Evolutionary conservation across 2,329 filamentous ascomycete genomes (phyloP).

Genomic region (Xylaria sp.): DNA sequence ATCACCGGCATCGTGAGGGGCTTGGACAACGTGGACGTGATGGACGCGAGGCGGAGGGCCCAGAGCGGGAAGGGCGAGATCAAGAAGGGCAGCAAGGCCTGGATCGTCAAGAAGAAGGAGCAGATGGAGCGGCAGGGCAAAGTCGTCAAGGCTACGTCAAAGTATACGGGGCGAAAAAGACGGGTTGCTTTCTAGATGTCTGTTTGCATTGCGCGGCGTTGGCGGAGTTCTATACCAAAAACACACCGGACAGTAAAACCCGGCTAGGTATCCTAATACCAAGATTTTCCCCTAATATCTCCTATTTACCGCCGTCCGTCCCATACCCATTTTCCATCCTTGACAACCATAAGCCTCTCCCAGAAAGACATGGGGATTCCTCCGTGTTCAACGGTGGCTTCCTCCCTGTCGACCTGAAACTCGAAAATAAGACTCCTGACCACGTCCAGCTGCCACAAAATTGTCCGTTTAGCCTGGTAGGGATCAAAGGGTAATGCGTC

Average conservation of each 20-base stretch:
- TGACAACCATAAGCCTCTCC: too few relatives aligned
- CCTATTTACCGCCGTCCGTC: too few relatives aligned
- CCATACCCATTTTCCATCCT: too few relatives aligned
- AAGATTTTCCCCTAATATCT: not conserved
- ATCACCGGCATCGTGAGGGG: conserved; percentile 89
- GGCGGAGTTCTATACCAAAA: conserved; percentile 15
- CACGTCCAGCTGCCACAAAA: too few relatives aligned
- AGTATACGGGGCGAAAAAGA: conserved; percentile 91
- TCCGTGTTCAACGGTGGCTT: too few relatives aligned
- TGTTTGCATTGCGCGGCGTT: conserved; percentile 35
- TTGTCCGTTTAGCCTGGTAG: too few relatives aligned
- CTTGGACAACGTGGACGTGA: conserved; percentile 84
- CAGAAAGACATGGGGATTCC: too few relatives aligned
- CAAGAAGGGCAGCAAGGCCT: conserved; percentile 82
- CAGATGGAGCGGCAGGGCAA: conserved; percentile 96
- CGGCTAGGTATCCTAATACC: not conserved
- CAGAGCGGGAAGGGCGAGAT: conserved; percentile 54
- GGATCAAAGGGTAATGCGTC: too few relatives aligned
- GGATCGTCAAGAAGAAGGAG: conserved; percentile 85
- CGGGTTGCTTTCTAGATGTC: conserved; percentile 68
- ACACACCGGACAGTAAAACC: not conserved
- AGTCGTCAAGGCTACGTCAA: conserved; percentile 87
- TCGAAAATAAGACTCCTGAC: too few relatives aligned
- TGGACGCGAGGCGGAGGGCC: conserved; percentile 65
- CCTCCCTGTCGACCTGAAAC: not conserved